Evolutionary conservation across 2,329 filamentous ascomycete species (phyloP), one percentile per base, ranked within the genome.

Genomic region (Pyricularia pennisetigena): DNA sequence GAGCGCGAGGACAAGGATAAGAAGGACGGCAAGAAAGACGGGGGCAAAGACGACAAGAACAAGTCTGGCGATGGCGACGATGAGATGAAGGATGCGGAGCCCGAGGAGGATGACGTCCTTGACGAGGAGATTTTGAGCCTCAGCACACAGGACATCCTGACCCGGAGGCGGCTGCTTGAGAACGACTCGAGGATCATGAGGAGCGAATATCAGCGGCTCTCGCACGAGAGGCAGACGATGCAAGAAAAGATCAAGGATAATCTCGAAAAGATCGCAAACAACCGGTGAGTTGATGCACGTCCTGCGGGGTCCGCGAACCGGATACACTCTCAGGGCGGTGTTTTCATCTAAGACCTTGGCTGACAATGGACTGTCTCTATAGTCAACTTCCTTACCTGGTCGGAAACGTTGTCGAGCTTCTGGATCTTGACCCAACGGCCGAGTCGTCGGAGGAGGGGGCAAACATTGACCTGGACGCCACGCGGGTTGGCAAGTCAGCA

Each of bases 201-300:
- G 85, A 97, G 93, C 84, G 95, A 99, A 80, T 93, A 88, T 75
- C 94, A 97, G 78, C 90, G 95, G 74, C 85, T 99, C 81, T 91
- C 90, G 75, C 95, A 99, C 76, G 95, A 99, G 82, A 97, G 97
- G 82, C 88, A 90, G 66, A 90, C 92, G 65, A 99, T 99, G 95
- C 89, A 89, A 69, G 94, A 98, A 80, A 98, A 97, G 85, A 98
- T 99, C 80, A 98, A 97, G 85, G 95, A 99, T 78, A 99, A 99
- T 76, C 82, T 92, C 75, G 96, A 99, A 74, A 99, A 99, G 87
- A 99, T 99, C 76, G 94, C 96, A 73, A 98, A 99, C 82, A 99
- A 99, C 84, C 88, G 93, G 94, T 97, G 83, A 73, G 85, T 74
- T 64, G 68, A 41, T 61, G 1, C 41, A 29, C 63, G 61, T 49